Percentiles rank a stretch among this genome's conserved stretches.
Conservation (phyloP, 2,329 filamentous ascomycete genomes). For the Lecanosticta acicola region DNA sequence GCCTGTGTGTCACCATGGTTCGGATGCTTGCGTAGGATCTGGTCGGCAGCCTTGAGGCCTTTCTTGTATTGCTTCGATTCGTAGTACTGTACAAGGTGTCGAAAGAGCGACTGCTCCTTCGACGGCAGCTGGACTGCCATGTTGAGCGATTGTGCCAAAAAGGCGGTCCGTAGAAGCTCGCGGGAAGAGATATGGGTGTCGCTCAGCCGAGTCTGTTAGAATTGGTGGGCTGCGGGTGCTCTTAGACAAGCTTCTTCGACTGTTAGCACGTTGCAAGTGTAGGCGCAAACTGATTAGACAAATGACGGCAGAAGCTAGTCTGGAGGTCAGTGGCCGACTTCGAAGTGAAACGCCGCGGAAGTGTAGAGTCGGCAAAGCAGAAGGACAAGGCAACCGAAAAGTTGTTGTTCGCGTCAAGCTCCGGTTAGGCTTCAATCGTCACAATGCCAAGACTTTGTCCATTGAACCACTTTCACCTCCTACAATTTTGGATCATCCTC, state of each 20-base stretch:
- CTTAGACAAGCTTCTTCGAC: not conserved
- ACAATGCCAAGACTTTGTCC: not conserved
- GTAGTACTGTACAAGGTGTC: slow-evolving; percentile 90
- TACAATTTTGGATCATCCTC: not conserved
- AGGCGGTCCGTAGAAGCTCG: not conserved
- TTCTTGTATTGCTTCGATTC: slow-evolving; percentile 96
- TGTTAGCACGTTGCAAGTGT: too few relatives aligned
- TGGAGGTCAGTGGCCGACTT: too few relatives aligned
- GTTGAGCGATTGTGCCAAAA: not conserved
- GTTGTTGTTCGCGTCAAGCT: too few relatives aligned
- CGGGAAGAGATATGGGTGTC: not conserved
- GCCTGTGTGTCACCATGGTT: slow-evolving; percentile 97
- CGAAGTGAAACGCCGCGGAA: too few relatives aligned
- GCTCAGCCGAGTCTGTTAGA: not conserved
- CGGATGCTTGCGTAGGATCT: slow-evolving; percentile 89
- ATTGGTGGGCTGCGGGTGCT: not conserved
- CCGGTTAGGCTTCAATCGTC: not conserved
- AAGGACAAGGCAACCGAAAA: too few relatives aligned
- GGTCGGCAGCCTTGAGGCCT: slow-evolving; percentile 85
- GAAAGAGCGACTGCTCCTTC: slow-evolving; percentile 92
- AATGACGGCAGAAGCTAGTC: too few relatives aligned
- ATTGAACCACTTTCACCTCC: not conserved
- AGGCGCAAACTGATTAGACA: too few relatives aligned
- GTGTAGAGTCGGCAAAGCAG: too few relatives aligned
- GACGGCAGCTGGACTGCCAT: slow-evolving; percentile 50